Percentiles rank a stretch among this genome's conserved stretches.
phyloP scores from a whole-genome alignment of 1,139 yeast genomes.

The Saccharomycopsis phalli region DNA sequence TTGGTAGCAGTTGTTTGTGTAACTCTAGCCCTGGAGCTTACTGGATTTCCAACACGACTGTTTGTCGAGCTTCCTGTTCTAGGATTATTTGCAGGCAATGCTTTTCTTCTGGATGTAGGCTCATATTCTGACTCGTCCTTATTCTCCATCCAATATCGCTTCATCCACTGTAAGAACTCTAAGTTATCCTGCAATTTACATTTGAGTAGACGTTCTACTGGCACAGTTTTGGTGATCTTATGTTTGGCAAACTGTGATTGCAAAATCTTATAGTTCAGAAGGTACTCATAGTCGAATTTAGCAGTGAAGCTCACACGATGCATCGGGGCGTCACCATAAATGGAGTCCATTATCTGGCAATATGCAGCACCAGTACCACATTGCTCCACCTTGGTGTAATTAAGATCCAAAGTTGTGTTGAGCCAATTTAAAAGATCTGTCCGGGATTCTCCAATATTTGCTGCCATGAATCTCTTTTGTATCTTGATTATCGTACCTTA shows the following conservation, averaged over 20 bases:
- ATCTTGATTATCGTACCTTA: too few species aligned
- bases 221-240: conserved; percentile 62
- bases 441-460: conserved; percentile 30
- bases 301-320: conserved; percentile 62
- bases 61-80: not conserved
- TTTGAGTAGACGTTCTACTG: conserved; percentile 73
- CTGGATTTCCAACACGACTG: not conserved
- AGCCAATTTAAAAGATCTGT: conserved; percentile 82
- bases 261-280: conserved; percentile 74
- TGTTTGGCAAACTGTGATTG: conserved; percentile 72
- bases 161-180: conserved; percentile 90
- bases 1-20: conserved; percentile 2
- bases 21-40: not conserved
- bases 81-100: conserved; percentile 22
- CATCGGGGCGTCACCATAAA: conserved; percentile 77
- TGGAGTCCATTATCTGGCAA: conserved; percentile 84
- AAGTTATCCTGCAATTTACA: conserved; percentile 90
- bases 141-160: conserved; percentile 70
- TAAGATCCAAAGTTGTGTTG: conserved; percentile 56
- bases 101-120: conserved; percentile 46
- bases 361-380: conserved; percentile 95
- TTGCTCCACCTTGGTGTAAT: conserved; percentile 75
- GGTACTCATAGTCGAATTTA: conserved; percentile 65
- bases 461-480: conserved; percentile 8
- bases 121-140: conserved; percentile 66